phyloP scores from a whole-genome alignment of 768 basidiomycete species.

The Trametes cinnabarina region DNA sequence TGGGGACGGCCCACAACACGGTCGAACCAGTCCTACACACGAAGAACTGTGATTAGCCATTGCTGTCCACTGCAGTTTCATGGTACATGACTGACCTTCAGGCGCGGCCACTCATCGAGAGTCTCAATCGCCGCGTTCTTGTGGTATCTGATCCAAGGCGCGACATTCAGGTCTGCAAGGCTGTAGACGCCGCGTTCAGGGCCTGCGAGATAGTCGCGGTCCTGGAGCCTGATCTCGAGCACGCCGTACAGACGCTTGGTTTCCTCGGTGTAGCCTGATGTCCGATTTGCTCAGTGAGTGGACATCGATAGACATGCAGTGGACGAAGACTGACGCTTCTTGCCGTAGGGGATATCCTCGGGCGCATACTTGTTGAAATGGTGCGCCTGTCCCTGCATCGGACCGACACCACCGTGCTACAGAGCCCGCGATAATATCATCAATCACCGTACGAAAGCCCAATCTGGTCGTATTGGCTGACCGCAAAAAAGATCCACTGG shows the following conservation, averaged over 20 bases:
- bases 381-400: slow-evolving; percentile 83
- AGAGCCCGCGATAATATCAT: neutral
- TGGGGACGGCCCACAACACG: slow-evolving; percentile 10
- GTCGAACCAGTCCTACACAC: slow-evolving; percentile 40
- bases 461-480: slow-evolving; percentile 29
- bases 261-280: slow-evolving; percentile 73
- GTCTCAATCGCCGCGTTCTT: slow-evolving; percentile 48
- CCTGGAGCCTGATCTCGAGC: slow-evolving; percentile 68
- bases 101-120: slow-evolving; percentile 61
- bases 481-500: slow-evolving; percentile 88
- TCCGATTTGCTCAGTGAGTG: slow-evolving; percentile 8
- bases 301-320: neutral
- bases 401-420: slow-evolving; percentile 78
- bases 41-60: neutral
- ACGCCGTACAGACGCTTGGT: slow-evolving; percentile 80
- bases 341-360: slow-evolving; percentile 67
- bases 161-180: slow-evolving; percentile 70
- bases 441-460: neutral
- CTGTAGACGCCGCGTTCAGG: slow-evolving; percentile 64
- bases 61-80: too few species aligned
- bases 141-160: slow-evolving; percentile 61
- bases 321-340: slow-evolving; percentile 47
- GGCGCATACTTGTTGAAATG: slow-evolving; percentile 68
- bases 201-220: slow-evolving; percentile 77
- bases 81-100: slow-evolving; percentile 43